phyloP scores from a whole-genome alignment of 2,329 filamentous ascomycete genomes.

The Colletotrichum sp. region DNA sequence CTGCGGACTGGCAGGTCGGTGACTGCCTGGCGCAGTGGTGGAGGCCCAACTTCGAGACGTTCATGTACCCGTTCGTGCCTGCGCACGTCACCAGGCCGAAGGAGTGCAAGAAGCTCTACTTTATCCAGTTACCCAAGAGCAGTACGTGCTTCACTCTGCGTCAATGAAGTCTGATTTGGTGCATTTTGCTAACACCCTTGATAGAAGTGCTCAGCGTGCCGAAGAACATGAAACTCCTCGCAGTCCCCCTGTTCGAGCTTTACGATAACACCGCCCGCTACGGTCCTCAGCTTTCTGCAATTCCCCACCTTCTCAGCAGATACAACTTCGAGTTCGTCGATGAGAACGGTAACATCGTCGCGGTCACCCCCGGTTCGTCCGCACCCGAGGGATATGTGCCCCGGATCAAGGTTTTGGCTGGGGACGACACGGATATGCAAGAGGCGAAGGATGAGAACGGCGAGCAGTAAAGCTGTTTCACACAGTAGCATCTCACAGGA shows the following conservation, averaged over 20 bases:
- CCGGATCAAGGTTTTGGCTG: conserved; percentile 70
- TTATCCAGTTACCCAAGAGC: conserved; percentile 90
- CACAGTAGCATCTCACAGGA: background rate
- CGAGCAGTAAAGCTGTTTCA: conserved; percentile 21
- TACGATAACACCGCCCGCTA: conserved; percentile 98
- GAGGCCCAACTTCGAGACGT: conserved; percentile 98
- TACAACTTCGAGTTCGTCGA: conserved; percentile 99
- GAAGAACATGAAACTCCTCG: conserved; percentile 99
- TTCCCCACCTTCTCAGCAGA: conserved; percentile 90
- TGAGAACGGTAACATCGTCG: conserved; percentile 86
- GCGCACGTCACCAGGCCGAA: conserved; percentile 96
- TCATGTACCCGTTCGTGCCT: conserved; percentile 99
- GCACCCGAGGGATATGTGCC: conserved; percentile 63
- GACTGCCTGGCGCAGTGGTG: conserved; percentile 98
- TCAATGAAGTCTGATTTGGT: background rate
- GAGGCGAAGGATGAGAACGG: conserved; percentile 50
- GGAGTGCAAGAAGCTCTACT: conserved; percentile 99
- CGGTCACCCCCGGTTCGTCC: conserved; percentile 78
- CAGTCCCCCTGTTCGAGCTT: conserved; percentile 94
- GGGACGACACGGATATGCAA: conserved; percentile 66
- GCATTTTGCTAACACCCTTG: conserved; percentile 22
- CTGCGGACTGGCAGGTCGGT: conserved; percentile 89
- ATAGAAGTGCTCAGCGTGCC: conserved; percentile 93
- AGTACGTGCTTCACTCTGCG: conserved; percentile 62
- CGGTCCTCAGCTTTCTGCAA: conserved; percentile 93